phyloP scores from a whole-genome alignment of 169 alveolate species.

The Toxoplasma gondii region DNA sequence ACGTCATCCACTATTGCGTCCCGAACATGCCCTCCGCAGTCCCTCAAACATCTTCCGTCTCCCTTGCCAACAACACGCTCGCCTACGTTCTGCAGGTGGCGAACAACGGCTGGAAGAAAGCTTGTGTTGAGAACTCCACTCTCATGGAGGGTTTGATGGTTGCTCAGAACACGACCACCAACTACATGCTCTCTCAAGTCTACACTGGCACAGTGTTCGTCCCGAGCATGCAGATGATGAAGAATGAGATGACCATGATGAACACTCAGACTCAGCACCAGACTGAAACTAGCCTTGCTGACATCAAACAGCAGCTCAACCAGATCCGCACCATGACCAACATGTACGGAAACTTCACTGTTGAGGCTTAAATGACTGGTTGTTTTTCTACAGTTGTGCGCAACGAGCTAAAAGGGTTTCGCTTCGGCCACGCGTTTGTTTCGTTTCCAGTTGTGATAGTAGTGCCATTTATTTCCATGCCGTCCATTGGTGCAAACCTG shows the following conservation, averaged over 20 bases:
- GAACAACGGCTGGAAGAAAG: constrained; percentile 58
- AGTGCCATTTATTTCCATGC: too few species aligned
- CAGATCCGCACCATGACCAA: background rate
- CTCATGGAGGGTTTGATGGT: constrained; percentile 52
- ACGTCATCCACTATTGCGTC: constrained; percentile 47
- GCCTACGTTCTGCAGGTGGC: constrained; percentile 46
- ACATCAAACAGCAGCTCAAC: constrained; percentile 23
- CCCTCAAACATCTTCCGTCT: constrained; percentile 35
- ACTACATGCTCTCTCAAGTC: background rate
- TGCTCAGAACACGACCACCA: constrained; percentile 39
- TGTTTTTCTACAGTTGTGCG: too few species aligned
- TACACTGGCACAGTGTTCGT: background rate
- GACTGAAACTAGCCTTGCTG: background rate
- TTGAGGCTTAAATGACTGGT: background rate
- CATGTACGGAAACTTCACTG: constrained; percentile 22
- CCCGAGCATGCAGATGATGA: constrained; percentile 38
- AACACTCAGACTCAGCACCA: background rate
- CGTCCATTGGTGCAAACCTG: too few species aligned
- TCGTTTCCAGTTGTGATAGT: too few species aligned
- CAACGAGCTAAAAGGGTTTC: too few species aligned
- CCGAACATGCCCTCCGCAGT: constrained; percentile 54
- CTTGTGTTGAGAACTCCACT: constrained; percentile 11
- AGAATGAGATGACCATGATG: constrained; percentile 22
- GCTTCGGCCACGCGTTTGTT: too few species aligned
- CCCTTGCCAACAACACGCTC: constrained; percentile 43